These are phyloP conservation scores for Ganoderma multipileum DNA, from an alignment of 1,284 basidiomycete species.

Conservation along the genomic window DNA sequence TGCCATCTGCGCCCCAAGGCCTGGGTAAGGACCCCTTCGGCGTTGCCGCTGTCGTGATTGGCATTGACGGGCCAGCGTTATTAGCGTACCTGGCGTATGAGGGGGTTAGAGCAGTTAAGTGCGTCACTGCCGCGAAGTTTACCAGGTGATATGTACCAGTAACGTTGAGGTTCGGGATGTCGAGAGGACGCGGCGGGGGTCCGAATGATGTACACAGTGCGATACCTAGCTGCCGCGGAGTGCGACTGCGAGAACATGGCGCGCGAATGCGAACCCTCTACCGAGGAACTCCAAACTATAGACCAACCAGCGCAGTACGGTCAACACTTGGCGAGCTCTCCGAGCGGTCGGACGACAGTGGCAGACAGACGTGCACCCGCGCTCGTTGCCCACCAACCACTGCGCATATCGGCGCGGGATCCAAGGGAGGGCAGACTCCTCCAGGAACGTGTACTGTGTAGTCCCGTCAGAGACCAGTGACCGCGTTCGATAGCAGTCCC, in stretches of 20 bases:
- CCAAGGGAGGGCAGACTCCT: neutral
- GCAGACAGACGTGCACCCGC: neutral
- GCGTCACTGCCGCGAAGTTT: neutral
- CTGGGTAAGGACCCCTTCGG: neutral
- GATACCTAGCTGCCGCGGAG: neutral
- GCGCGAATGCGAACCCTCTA: neutral
- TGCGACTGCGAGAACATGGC: neutral
- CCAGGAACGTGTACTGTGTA: neutral
- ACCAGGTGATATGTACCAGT: neutral
- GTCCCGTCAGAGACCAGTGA: neutral
- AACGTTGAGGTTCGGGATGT: too few species aligned
- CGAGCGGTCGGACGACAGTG: neutral
- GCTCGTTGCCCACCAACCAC: neutral
- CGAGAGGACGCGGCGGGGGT: too few species aligned
- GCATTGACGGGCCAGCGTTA: neutral
- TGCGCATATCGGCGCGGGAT: neutral
- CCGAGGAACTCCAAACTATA: neutral
- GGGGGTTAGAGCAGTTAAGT: neutral
- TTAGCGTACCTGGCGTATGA: neutral
- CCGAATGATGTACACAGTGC: neutral
- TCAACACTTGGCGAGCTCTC: neutral
- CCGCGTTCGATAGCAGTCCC: accelerated
- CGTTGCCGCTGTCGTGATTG: neutral
- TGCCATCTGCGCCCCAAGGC: neutral
- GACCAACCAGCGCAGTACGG: neutral